Conservation (phyloP, 768 basidiomycete genomes). For the Boletus tylopilopsis region DNA sequence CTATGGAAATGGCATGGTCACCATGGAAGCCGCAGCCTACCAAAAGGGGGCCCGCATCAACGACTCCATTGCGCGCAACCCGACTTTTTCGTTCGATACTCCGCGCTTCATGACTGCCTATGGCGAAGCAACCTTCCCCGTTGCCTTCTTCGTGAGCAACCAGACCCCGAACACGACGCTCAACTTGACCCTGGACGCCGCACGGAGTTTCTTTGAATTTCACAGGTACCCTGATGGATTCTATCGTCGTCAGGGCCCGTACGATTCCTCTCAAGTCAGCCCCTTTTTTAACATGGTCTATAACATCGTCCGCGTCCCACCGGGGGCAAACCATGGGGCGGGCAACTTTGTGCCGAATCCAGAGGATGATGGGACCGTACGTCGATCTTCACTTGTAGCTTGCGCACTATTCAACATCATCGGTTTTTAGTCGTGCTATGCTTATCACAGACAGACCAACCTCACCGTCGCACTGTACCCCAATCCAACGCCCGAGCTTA, state of each 20-base stretch:
- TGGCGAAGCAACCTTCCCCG: constrained; percentile 14
- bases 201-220: constrained; percentile 12
- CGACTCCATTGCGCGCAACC: constrained; percentile 22
- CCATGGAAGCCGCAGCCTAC: constrained; percentile 16
- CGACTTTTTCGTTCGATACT: constrained; percentile 14
- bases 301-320: background rate
- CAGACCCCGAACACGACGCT: constrained; percentile 10
- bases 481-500: constrained; percentile 3
- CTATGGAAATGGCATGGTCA: constrained; percentile 14
- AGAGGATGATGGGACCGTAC: constrained; percentile 7
- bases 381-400: background rate
- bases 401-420: background rate
- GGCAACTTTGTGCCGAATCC: constrained; percentile 11
- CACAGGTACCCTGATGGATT: constrained; percentile 17
- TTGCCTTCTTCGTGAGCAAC: constrained; percentile 22
- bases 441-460: constrained; percentile 15
- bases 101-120: constrained; percentile 12
- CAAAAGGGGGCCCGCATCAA: constrained; percentile 18
- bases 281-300: too few relatives aligned
- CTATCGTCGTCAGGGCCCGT: constrained; percentile 14
- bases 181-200: constrained; percentile 7
- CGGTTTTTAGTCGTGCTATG: constrained; percentile 11
- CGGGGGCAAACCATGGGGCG: constrained; percentile 14
- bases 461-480: constrained; percentile 18
- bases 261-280: background rate